Base-by-base conservation (phyloP, 768 basidiomycete species). In the Scleroderma citrinum region DNA sequence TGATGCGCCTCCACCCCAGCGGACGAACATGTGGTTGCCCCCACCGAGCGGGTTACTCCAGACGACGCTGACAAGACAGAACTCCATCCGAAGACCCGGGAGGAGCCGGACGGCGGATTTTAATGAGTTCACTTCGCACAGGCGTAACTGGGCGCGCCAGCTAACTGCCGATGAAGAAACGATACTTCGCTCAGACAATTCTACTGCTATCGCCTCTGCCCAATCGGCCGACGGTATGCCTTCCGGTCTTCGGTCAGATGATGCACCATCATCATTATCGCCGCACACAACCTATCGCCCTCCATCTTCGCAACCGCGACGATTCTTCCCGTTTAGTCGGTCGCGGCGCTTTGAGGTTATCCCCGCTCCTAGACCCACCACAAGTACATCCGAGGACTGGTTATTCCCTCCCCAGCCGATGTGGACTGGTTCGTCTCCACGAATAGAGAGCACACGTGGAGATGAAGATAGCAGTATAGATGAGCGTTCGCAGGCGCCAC, bases 91-190 rank as follows among this genome's bases (percentile, higher is more conserved):
- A 23, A 83, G 83, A 20, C 72, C 79, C 2, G 57, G 69, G 29
- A 72, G 75, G 5, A 74, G 75, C 24, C 70, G 85, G 30, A 71
- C 78, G 13, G 72, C 78, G 13, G 85, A 88, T 53, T 87, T 89
- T 62, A 81, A 75, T 58, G 86, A 88, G 23, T 87, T 84, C 53
- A 83, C 85, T 0, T 64, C 77, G 20, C 80, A 80, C 12, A 79
- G 86, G 26, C 77, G 87, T 45, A 77, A 77, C 16, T 68, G 70
- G 5, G 77, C 63, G 0, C 66, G 73, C 2, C 67, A 65, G 37
- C 49, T 61, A 32, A 47, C 58, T n/a, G 58, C 59, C 38, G 66
- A 64, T 16, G 66, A 68, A 24, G 66, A 63, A 2, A 51, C 50
- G 5, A 46, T 20, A 8, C 29, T 21, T 6, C 57, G 49, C 10